Evolutionary conservation across 352 stramenopile genomes (phyloP), one percentile per base, ranked within the genome.

Genomic region (Plasmopara muralis): DNA sequence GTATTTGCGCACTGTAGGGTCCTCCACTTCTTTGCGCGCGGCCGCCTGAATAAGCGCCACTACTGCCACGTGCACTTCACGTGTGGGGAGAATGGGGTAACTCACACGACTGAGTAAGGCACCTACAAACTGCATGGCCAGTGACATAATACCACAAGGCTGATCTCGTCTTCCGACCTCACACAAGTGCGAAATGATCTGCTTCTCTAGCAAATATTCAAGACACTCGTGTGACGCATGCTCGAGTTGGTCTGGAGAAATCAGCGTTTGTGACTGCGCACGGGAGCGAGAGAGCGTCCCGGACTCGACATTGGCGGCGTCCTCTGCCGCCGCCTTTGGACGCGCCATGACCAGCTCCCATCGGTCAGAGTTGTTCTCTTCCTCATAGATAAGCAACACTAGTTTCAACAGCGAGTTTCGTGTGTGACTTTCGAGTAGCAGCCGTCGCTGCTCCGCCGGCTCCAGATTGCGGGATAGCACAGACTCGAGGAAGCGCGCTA

Each of bases 381-480:
- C 83, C 25, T 80, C 77, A 62, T 85, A 89, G 57, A 94, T 86
- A 20, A 94, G 70, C 62, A 91, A 67, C 61, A 94, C 83, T 45
- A 94, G 69, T 68, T 89, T 90, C 41, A 89, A 72, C 41, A 94
- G 60, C 50, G 79, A 88, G 52, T 94, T 81, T 46, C 79, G 75
- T 42, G 79, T 92, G 65, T 88, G 79, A 13, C 75, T 89, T 33
- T 93, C 79, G 15, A 86, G 72, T 40, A 93, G 58, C 41, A 89
- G 64, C 0, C 76, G 74, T n/a, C 80, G 74, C 64, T 93, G 83
- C 60, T 90, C 77, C 30, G 50, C 53, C 14, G 81, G 61, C 50
- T 88, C 74, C 29, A 91, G 44, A 8, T 89, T 72, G 28, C 81
- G 77, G 7, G 70, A 67, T 47, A 87, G 49, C 15, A 94, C 60